A percentile compares a stretch with the other conserved stretches of the same genome.
phyloP scores from a whole-genome alignment of 306 rosid genomes.

The Cucumis cinereus region DNA sequence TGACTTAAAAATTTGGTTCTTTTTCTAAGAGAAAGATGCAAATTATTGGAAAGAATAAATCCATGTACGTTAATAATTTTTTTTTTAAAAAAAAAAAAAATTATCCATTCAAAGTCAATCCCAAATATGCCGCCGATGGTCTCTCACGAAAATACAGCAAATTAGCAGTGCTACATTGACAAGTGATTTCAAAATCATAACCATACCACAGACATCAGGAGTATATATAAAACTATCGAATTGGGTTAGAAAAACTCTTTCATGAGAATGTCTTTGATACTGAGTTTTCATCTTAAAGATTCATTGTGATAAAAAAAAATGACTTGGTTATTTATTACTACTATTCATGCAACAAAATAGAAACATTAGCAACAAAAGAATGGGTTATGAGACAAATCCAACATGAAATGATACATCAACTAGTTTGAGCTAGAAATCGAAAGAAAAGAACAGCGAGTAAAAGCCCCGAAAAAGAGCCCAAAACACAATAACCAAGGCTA shows the following conservation, averaged over 20 bases:
- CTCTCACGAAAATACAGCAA: not conserved
- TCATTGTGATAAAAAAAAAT: not conserved
- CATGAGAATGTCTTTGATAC: not conserved
- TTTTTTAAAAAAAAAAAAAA: no score
- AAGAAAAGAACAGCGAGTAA: slow-evolving; percentile 27
- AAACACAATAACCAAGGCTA: slow-evolving; percentile 29
- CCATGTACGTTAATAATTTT: no score
- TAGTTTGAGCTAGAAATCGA: slow-evolving; percentile 39
- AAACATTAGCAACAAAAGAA: not conserved
- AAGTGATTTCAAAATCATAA: not conserved
- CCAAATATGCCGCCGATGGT: no score
- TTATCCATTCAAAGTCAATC: no score
- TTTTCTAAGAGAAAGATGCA: no score
- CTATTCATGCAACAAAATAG: not conserved
- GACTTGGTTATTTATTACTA: not conserved
- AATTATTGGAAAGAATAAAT: no score
- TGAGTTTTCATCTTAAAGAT: not conserved
- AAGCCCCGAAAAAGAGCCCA: slow-evolving; percentile 32
- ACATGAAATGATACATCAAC: slow-evolving; percentile 15
- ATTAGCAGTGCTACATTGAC: not conserved
- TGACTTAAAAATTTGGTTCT: no score
- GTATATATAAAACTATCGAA: not conserved
- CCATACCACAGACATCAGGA: not conserved
- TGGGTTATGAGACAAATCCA: slow-evolving; percentile 1
- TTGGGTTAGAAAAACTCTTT: not conserved